Conservation (phyloP, 2,329 filamentous ascomycete species). For the Teratosphaeria pseudoeucalypti region DNA sequence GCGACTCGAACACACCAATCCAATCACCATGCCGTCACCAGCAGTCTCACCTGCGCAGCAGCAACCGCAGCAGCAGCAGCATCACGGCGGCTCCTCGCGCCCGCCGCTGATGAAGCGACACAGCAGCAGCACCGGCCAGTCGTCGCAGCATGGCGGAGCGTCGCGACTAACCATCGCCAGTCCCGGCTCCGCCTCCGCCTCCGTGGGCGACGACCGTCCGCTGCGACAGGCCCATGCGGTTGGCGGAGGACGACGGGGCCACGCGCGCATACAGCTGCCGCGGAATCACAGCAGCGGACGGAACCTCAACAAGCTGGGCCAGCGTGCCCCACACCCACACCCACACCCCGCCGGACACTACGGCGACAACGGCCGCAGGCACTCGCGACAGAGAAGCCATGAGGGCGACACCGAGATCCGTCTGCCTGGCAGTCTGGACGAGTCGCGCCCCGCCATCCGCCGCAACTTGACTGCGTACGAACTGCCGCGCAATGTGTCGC, state of each 20-base stretch:
- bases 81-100: slow-evolving; percentile 4
- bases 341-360: slow-evolving; percentile 4
- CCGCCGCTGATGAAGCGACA: slow-evolving; percentile 20
- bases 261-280: slow-evolving; percentile 23
- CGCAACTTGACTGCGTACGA: slow-evolving; percentile 23
- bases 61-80: not conserved
- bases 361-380: slow-evolving; percentile 13
- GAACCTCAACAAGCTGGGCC: slow-evolving; percentile 21
- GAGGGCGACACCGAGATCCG: slow-evolving; percentile 26
- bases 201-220: slow-evolving; percentile 11
- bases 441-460: slow-evolving; percentile 17
- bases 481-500: slow-evolving; percentile 19
- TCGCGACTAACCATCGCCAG: slow-evolving; percentile 9
- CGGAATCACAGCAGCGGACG: slow-evolving; percentile 24
- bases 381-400: slow-evolving; percentile 16
- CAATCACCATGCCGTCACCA: not conserved
- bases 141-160: slow-evolving; percentile 9
- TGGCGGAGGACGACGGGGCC: slow-evolving; percentile 10
- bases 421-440: slow-evolving; percentile 23
- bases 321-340: slow-evolving; percentile 7
- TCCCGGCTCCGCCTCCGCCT: slow-evolving; percentile 13
- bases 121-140: slow-evolving; percentile 14
- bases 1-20: not conserved
- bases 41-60: not conserved
- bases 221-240: slow-evolving; percentile 12